Base-by-base conservation (phyloP, 2,329 filamentous ascomycete genomes). In the Fusarium stilboides region DNA sequence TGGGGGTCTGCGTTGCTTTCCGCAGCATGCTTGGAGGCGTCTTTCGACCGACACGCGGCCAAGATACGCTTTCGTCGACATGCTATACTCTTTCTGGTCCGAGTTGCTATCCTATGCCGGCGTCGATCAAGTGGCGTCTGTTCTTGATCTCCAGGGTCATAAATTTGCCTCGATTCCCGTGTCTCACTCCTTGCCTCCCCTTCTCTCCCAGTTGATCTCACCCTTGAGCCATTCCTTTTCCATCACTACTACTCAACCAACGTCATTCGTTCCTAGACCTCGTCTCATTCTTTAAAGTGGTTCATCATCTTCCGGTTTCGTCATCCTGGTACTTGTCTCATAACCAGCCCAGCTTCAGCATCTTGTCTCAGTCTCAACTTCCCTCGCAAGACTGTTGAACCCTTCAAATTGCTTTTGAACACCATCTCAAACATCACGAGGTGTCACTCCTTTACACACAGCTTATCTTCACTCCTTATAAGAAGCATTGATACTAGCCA, bases 321-420 rank as follows among this genome's bases (percentile, higher is more conserved):
- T 68, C 62, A 33, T 34, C 37, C 43, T 57, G 19, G 50, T 13
- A 15, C 33, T 47, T 64, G 52, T 58, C 60, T 55, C 56, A 43
- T 43, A 47, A 39, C 55, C 68, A 71, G 69, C 69, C 71, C 46
- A 65, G 22, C 65, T 57, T 66, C 51, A 68, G 65, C 53, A 74
- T 71, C 53, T 66, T 56, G 57, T 52, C 60, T 69, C 50, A 59
- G 36, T 47, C 40, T 62, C 22, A 63, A 61, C 42, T 44, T 46
- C 22, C 42, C 42, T 47, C 45, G 34, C 57, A 65, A 65, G 45
- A 51, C 43, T 57, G 33, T 50, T 42, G 44, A 54, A 22, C 36
- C 42, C 51, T 52, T 45, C 39, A 59, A 28, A 36, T 26, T 8
- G 54, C 46, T 36, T 20, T 44, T 36, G 24, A 61, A 50, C 44